phyloP scores from a whole-genome alignment of 169 alveolate species.

The Cyclospora cayetanensis region DNA sequence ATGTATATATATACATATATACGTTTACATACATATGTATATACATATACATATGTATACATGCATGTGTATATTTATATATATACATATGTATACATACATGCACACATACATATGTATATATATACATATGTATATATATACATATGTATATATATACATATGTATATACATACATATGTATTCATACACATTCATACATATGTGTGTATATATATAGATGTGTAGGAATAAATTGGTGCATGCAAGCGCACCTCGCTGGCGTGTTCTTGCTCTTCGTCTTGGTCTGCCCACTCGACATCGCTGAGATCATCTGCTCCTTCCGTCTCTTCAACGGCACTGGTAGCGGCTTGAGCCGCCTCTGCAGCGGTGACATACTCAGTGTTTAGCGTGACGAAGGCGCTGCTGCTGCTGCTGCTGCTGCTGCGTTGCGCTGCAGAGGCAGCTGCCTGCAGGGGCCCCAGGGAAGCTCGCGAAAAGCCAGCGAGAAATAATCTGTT shows the following conservation, averaged over 20 bases:
- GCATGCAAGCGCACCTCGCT: neutral
- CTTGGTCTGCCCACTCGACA: conserved; percentile 34
- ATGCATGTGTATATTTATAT: too few relatives aligned
- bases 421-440: conserved; percentile 47
- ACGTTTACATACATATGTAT: neutral
- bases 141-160: neutral
- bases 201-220: neutral
- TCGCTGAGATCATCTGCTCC: neutral
- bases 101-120: neutral
- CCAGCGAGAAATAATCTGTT: conserved; percentile 15
- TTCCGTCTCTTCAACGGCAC: neutral
- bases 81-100: neutral
- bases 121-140: neutral
- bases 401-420: conserved; percentile 7
- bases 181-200: neutral
- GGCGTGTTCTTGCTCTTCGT: conserved; percentile 22
- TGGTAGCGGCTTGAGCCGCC: conserved; percentile 1
- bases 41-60: too few relatives aligned
- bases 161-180: neutral
- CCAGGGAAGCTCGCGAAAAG: neutral
- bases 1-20: neutral
- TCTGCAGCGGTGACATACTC: neutral
- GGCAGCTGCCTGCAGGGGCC: conserved; percentile 28
- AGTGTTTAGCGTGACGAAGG: neutral
- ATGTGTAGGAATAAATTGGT: neutral